Evolutionary conservation across 495 filamentous ascomycete genomes (phyloP), one percentile per base, ranked within the genome.

Genomic region (Penicillium alfredii): DNA sequence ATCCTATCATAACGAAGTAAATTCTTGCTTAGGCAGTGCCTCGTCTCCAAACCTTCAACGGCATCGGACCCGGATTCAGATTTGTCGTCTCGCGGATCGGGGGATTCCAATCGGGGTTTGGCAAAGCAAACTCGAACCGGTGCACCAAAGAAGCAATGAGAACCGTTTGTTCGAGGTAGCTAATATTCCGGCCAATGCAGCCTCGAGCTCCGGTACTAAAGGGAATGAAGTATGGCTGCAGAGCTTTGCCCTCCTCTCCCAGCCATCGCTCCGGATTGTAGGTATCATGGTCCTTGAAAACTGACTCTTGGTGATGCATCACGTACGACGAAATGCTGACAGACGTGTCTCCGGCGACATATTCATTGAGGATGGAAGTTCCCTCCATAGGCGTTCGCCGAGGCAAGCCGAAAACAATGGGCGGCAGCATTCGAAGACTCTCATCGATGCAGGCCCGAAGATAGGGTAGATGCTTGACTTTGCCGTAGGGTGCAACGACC

Each of bases 151-250:
- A 55, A 8, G 66, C 63, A 6, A 68, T 16, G 2, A 65, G 25
- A 5, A 65, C 48, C 0, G 51, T 47, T 30, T 67, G 61, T 42
- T 64, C 61, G 1, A 67, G 45, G 34, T 63, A 64, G 8, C 45
- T 55, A 20, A 71, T 67, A 45, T 66, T 67, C 0, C 61, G 46
- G 8, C 67, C 65, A 51, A 71, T 69, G 36, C 64, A 69, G 0
- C 56, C 64, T 20, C 65, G 29, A 0, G 63, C 56, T 2, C 65
- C 64, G 2, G 61, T 49, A 34, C 51, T 56, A 32, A 71, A 69
- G 1, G 58, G 30, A n/a, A 69, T 42, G 29, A 72, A 69, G 33
- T 46, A 57, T 2, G 45, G 45, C 43, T 58, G 61, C 24, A 69
- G 35, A 0, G 43, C 37, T 41, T 64, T 61, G 0, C 49, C 56